phyloP scores from a whole-genome alignment of 169 alveolate genomes.

The Plasmodium vivax region DNA sequence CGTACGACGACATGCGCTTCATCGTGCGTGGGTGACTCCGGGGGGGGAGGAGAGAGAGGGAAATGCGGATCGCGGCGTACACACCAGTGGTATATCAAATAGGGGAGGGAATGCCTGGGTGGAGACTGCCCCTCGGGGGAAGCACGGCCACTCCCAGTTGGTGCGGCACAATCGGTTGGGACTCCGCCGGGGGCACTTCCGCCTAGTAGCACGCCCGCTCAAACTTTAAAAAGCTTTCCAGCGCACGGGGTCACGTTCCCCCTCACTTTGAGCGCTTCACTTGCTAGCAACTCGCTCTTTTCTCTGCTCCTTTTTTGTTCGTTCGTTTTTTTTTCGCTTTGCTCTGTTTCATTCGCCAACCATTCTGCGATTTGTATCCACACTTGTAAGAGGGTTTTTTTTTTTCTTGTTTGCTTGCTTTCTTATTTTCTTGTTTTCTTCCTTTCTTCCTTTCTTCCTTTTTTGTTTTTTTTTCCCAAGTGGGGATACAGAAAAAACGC shows the following conservation, averaged over 20 bases:
- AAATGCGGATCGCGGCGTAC: not conserved
- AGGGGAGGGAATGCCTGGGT: not conserved
- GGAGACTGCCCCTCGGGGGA: not conserved
- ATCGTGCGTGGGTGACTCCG: not conserved
- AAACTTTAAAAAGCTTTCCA: not conserved
- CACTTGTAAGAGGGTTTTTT: not conserved
- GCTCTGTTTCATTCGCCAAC: not conserved
- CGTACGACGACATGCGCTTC: slow-evolving; percentile 17
- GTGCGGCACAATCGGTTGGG: not conserved
- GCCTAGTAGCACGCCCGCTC: not conserved
- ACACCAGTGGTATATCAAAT: not conserved
- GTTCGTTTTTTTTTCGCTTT: not conserved
- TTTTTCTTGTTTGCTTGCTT: not conserved
- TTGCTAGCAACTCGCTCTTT: not conserved
- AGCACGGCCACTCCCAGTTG: not conserved
- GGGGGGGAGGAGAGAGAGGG: not conserved
- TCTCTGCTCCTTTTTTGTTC: not conserved
- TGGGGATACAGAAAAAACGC: not conserved
- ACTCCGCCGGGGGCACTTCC: not conserved
- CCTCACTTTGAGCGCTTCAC: not conserved
- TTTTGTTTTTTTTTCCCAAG: not conserved
- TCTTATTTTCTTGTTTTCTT: too few species aligned
- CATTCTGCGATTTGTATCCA: not conserved
- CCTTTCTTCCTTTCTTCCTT: too few species aligned
- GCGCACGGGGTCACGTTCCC: not conserved